These are phyloP conservation scores for Zancudomyces culisetae DNA, from an alignment of 371 early-diverging fungal species.

Conservation along the genomic window DNA sequence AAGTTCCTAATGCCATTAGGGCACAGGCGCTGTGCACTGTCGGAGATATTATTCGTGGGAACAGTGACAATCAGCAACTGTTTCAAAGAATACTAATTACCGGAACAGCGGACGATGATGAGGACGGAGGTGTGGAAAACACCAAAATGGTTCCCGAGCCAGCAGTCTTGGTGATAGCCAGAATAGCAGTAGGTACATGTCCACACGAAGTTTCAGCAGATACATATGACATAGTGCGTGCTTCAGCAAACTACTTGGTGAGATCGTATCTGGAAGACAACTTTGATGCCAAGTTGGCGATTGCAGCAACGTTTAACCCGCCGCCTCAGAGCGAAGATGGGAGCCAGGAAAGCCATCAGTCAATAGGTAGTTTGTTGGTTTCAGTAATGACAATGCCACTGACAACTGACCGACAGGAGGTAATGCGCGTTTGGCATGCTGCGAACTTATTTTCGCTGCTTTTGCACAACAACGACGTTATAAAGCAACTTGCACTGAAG, in stretches of 20 bases:
- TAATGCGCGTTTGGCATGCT: constrained; percentile 78
- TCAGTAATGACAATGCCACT: constrained; percentile 30
- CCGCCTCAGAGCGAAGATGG: constrained; percentile 47
- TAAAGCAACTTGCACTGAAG: constrained; percentile 52
- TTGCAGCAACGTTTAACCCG: constrained; percentile 64
- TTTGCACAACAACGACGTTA: constrained; percentile 42
- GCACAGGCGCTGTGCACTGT: constrained; percentile 61
- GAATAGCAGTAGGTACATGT: constrained; percentile 20
- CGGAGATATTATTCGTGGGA: constrained; percentile 59
- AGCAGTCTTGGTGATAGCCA: constrained; percentile 20
- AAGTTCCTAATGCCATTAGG: constrained; percentile 37
- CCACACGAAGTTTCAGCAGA: constrained; percentile 9
- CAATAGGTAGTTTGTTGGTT: constrained; percentile 67
- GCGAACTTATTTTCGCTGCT: constrained; percentile 59
- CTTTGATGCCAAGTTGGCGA: constrained; percentile 61
- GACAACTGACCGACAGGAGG: constrained; percentile 53
- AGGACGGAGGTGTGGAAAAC: neutral
- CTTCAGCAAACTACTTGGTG: constrained; percentile 20
- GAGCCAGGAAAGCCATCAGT: constrained; percentile 44
- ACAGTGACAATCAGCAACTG: constrained; percentile 48
- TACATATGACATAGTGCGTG: constrained; percentile 21
- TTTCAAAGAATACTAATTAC: constrained; percentile 36
- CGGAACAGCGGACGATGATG: constrained; percentile 8
- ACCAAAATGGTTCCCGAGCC: constrained; percentile 29
- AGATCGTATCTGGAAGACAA: constrained; percentile 55